Evolutionary conservation across 257 asterid species (phyloP).

Genomic region (Nicotiana benthamiana): DNA sequence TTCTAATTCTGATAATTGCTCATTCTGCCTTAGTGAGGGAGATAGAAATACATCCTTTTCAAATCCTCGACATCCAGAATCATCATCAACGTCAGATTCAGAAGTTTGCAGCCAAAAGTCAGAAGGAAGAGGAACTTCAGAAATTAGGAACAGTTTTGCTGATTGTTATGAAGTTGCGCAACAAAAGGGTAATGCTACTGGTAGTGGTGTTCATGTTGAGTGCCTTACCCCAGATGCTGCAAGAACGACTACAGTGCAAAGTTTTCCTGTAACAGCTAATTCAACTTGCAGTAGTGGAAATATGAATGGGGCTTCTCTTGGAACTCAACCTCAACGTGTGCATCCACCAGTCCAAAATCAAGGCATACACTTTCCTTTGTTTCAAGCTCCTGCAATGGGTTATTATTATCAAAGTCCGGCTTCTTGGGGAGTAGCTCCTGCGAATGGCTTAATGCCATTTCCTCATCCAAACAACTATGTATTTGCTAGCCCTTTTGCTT

Average conservation of each 20-base stretch:
- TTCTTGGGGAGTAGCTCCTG: conserved; percentile 55
- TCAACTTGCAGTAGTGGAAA: conserved; percentile 28
- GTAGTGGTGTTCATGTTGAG: conserved; percentile 19
- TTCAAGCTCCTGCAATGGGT: conserved; percentile 62
- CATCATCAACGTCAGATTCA: conserved; percentile 70
- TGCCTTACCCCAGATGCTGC: conserved; percentile 24
- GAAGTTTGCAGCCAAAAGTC: conserved; percentile 67
- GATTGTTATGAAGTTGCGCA: conserved; percentile 21
- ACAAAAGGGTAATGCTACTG: conserved; percentile 16
- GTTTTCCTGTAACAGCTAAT: conserved; percentile 27
- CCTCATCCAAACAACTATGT: conserved; percentile 68
- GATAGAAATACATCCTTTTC: conserved; percentile 63
- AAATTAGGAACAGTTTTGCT: conserved; percentile 29
- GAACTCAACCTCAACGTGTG: conserved; percentile 43
- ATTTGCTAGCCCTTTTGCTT: conserved; percentile 45
- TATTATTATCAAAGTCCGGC: conserved; percentile 71
- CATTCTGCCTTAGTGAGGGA: conserved; percentile 30
- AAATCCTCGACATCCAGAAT: conserved; percentile 50
- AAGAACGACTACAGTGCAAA: conserved; percentile 18
- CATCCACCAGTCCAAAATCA: conserved; percentile 57
- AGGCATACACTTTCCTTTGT: conserved; percentile 51
- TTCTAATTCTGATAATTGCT: conserved; percentile 69
- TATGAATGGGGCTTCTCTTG: conserved; percentile 22
- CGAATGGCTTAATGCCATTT: conserved; percentile 56
- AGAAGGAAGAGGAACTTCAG: conserved; percentile 51